These are phyloP conservation scores for Brettanomyces sp. DNA, from an alignment of 805 yeast species.

Conservation along the genomic window DNA sequence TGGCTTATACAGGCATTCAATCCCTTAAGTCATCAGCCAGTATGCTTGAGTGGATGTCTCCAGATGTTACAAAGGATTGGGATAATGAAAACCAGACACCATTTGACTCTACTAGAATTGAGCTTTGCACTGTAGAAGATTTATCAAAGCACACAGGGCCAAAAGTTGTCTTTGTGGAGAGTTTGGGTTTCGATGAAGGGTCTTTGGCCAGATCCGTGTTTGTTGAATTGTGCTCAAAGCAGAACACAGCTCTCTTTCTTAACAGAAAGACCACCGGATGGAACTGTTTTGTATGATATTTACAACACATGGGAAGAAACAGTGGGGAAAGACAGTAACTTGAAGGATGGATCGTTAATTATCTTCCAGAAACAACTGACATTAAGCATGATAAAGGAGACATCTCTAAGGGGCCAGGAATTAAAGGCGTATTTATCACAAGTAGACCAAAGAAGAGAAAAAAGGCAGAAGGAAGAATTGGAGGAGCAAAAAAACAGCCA, in stretches of 20 bases:
- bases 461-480: slow-evolving; percentile 25
- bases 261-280: slow-evolving; percentile 51
- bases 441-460: slow-evolving; percentile 37
- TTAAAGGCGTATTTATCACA: slow-evolving; percentile 36
- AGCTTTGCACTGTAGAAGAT: slow-evolving; percentile 49
- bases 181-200: slow-evolving; percentile 56
- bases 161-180: slow-evolving; percentile 73
- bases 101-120: slow-evolving; percentile 54
- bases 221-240: slow-evolving; percentile 49
- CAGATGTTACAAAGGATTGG: slow-evolving; percentile 79
- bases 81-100: slow-evolving; percentile 67
- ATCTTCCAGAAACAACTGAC: slow-evolving; percentile 33
- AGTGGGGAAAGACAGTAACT: slow-evolving; percentile 25
- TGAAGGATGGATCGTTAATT: slow-evolving; percentile 57
- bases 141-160: slow-evolving; percentile 48
- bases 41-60: slow-evolving; percentile 93
- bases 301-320: slow-evolving; percentile 44
- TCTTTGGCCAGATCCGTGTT: slow-evolving; percentile 45
- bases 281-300: slow-evolving; percentile 41
- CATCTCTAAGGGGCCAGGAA: slow-evolving; percentile 40
- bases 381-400: slow-evolving; percentile 36
- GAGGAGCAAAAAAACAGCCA: slow-evolving; percentile 25
- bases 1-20: slow-evolving; percentile 75
- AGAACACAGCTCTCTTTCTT: slow-evolving; percentile 65
- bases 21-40: slow-evolving; percentile 73